Conservation (phyloP, 139 green algal species). For the Pedinophyceae sp. region DNA sequence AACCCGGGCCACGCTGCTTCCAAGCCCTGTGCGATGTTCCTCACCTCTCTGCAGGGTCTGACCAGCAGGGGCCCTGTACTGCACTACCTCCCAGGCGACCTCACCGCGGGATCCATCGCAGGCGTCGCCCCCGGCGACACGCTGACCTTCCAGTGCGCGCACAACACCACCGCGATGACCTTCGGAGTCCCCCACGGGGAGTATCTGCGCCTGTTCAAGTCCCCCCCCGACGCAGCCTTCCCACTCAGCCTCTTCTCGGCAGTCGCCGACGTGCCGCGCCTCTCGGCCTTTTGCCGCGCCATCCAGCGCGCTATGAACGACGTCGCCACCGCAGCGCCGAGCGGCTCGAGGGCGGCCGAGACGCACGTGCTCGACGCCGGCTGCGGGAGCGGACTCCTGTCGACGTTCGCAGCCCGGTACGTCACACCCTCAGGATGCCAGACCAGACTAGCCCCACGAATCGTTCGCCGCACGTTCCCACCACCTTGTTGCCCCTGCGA, state of each 20-base stretch:
- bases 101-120: too few relatives aligned
- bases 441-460: too few relatives aligned
- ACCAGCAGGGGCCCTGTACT: constrained; percentile 33
- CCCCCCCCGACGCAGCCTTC: constrained; percentile 18
- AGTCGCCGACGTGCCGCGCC: not conserved
- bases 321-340: too few relatives aligned
- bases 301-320: too few relatives aligned
- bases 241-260: constrained; percentile 24
- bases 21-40: not conserved
- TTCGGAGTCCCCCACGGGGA: not conserved
- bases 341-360: not conserved
- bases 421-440: too few relatives aligned
- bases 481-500: too few relatives aligned
- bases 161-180: not conserved
- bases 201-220: not conserved
- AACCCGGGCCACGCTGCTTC: constrained; percentile 1
- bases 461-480: too few relatives aligned
- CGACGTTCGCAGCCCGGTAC: constrained; percentile 3
- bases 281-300: too few relatives aligned
- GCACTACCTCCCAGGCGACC: constrained; percentile 52
- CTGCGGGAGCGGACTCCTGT: constrained; percentile 2
- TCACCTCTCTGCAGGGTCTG: constrained; percentile 14
- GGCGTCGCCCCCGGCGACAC: not conserved
- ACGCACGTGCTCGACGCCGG: constrained; percentile 7
- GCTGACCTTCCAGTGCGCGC: not conserved